Evolutionary conservation across 768 basidiomycete genomes (phyloP), one percentile per base, ranked within the genome.

Genomic region (Boletus vinaceobasis): DNA sequence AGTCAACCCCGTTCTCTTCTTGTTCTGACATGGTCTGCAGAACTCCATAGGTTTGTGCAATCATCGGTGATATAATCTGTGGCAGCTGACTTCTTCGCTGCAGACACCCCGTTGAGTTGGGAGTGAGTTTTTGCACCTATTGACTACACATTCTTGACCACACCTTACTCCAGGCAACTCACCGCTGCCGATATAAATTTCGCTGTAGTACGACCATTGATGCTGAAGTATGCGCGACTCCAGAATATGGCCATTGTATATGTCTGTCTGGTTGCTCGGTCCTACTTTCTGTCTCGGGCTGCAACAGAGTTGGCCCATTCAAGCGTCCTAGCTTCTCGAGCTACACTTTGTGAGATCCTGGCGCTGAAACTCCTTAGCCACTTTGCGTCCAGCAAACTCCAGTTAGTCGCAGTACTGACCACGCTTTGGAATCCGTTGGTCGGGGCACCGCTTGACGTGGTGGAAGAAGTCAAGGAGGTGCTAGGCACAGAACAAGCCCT

Each of bases 101-200:
- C 46, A 88, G 90, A 91, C 62, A 82, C 82, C 48, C 81, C 88
- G 10, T 66, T 92, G 55, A 87, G 80, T 55, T 92, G 89, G 89
- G 87, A 88, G 89, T 90, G 61, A 71, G 86, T 81, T 31, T 45
- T 45, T 23, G 14, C 33, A 26, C 43, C 11, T 21, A 10, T 55
- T 7, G 2, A 31, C 54, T 21, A 19, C 39, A 15, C 42, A 4
- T 43, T 51, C 38, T 49, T 52, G 42, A 55, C 50, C 33, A 48
- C 33, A 40, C 49, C 48, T 51, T 55, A 55, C 44, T 29, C 17
- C 40, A 90, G 88, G n/a, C 90, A 93, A 62, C 75, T 93, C 52
- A 89, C 84, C 7, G 88, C 90, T 1, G 81, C 89, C 7, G 91
- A 93, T 64, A 81, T 93, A 71, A 89, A 90, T 65, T 90, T 90